Evolutionary conservation across 2,329 filamentous ascomycete genomes (phyloP), one percentile per base, ranked within the genome.

Genomic region (Beauveria medogensis): DNA sequence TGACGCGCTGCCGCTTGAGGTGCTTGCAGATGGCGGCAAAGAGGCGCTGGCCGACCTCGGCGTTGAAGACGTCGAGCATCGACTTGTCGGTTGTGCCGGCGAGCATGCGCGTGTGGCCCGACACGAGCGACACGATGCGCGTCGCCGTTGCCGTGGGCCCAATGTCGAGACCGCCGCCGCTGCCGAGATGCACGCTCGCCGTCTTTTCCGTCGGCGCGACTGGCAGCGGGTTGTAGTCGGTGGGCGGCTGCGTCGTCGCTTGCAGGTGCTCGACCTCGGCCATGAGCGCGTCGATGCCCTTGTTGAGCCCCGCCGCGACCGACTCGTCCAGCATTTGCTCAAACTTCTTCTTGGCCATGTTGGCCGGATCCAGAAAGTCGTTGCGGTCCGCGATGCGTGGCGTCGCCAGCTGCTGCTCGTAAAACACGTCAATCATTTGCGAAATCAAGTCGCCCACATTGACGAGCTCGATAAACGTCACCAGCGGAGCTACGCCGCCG

Each of bases 401-500:
- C 1, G 85, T 83, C 6, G 92, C 86, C 30, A 99, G 83, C 75
- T 99, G 94, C 75, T 97, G 94, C 71, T 96, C 90, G 75, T 96
- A 99, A 72, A 99, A 99, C 40, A 99, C 92, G 71, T 99, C 94
- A 62, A 99, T 86, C 94, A 99, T 99, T 73, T 99, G 94, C 63
- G 95, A 91, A 67, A 99, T 99, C 62, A 99, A 81, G 72, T 99
- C 94, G 62, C 94, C 94, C 1, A 99, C 93, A 70, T 99, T 99
- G 72, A 99, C 94, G 30, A 99, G 83, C 75, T 99, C 94, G 63
- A 99, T 85, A 69, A 99, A 99, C 0, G 91, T 97, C 51, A 97
- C 92, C 4, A 99, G 82, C 2, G 94, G 94, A 59, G 92, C 91
- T 8, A 97, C 92, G 1, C 50, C 51, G 3, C 37, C 30, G 10